Percentiles rank a stretch among this genome's conserved stretches.
phyloP scores from a whole-genome alignment of 441 rosid genomes.

The Raphanus hybrid region DNA sequence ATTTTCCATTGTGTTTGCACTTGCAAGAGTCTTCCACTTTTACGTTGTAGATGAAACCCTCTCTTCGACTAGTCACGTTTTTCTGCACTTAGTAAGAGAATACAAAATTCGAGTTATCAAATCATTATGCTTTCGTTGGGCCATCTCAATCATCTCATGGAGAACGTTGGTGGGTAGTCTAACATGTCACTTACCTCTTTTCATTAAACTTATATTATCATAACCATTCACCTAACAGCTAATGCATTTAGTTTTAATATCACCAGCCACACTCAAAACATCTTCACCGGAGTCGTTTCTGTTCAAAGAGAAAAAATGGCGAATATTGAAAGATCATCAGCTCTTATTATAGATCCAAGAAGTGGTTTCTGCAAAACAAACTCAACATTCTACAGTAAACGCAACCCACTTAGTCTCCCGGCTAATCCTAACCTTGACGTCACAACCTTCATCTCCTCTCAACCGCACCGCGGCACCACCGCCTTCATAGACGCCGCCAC shows the following conservation, averaged over 20 bases:
- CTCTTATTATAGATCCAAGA: conserved; percentile 19
- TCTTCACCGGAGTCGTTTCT: background rate
- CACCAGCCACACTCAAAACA: background rate
- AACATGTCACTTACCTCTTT: background rate
- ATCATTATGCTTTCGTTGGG: background rate
- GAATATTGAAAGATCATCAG: conserved; percentile 2
- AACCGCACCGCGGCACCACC: conserved; percentile 63
- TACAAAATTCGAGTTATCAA: background rate
- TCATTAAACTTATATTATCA: background rate
- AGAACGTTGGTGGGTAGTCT: background rate
- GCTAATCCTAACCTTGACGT: conserved; percentile 56
- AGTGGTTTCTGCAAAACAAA: conserved; percentile 67
- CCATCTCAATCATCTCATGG: background rate
- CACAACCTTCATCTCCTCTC: conserved; percentile 78
- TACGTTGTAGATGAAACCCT: background rate
- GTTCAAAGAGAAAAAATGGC: background rate
- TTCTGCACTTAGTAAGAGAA: background rate
- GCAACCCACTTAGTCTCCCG: conserved; percentile 59
- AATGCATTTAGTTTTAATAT: background rate
- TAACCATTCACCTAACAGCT: background rate
- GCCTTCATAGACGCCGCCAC: conserved; percentile 85
- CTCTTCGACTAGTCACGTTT: background rate
- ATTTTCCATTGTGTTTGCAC: background rate
- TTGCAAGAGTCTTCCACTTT: background rate
- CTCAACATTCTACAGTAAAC: conserved; percentile 72